Evolutionary conservation across 2,329 filamentous ascomycete genomes (phyloP).

Genomic region (Venturia asperata): DNA sequence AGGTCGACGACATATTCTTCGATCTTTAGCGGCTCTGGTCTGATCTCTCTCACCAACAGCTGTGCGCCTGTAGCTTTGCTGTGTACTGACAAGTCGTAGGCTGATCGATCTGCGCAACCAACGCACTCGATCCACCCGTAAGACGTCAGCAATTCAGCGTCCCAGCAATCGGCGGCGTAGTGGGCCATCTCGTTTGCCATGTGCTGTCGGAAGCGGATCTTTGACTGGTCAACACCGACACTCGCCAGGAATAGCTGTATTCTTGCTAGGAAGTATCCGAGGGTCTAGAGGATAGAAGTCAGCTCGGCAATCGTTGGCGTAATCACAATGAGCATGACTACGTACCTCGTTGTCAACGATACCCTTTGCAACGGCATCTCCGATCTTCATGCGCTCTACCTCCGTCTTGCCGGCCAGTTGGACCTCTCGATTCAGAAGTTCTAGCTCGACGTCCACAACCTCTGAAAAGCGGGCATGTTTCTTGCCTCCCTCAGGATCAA

Average conservation of each 20-base stretch:
- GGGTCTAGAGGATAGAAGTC: conserved; percentile 44
- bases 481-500: conserved; percentile 91
- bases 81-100: conserved; percentile 89
- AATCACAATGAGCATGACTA: no score
- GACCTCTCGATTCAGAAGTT: conserved; percentile 74
- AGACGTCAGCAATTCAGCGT: conserved; percentile 83
- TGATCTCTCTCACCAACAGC: conserved; percentile 74
- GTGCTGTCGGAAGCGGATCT: conserved; percentile 94
- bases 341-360: conserved; percentile 77
- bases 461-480: conserved; percentile 84
- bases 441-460: conserved; percentile 74
- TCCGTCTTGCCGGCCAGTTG: conserved; percentile 82
- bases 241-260: conserved; percentile 86
- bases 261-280: conserved; percentile 93
- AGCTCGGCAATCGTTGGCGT: no score
- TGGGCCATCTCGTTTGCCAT: conserved; percentile 90
- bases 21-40: conserved; percentile 68
- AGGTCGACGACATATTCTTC: conserved; percentile 85
- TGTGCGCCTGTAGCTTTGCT: conserved; percentile 85
- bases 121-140: conserved; percentile 99
- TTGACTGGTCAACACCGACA: conserved; percentile 78
- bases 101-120: conserved; percentile 90
- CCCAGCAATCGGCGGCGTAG: conserved; percentile 97
- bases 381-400: conserved; percentile 66
- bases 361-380: conserved; percentile 73